phyloP scores from a whole-genome alignment of 2,329 filamentous ascomycete species.

The Botrytis byssoidea region DNA sequence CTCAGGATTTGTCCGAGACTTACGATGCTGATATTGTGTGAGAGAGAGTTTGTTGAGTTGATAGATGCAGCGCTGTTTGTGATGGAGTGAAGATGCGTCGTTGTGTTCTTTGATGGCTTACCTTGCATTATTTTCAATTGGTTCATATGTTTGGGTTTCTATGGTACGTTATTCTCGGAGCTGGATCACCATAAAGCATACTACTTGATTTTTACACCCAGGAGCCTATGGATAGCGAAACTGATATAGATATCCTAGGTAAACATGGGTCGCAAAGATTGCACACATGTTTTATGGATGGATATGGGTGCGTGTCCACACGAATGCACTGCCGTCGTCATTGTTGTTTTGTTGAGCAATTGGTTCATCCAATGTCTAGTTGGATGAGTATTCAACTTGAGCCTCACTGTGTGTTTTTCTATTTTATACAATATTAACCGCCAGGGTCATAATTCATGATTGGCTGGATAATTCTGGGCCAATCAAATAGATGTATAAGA shows the following conservation, averaged over 20 bases:
- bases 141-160: background rate
- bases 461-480: background rate
- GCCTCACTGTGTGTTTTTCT: background rate
- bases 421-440: background rate
- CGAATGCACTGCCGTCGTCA: background rate
- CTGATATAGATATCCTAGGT: background rate
- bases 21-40: background rate
- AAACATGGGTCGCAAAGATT: background rate
- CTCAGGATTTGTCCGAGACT: background rate
- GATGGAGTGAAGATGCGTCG: fast-evolving
- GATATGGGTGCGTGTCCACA: background rate
- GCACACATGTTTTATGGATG: background rate
- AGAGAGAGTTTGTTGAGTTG: background rate
- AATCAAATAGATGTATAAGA: background rate
- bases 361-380: background rate
- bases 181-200: background rate
- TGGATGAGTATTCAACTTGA: background rate
- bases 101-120: background rate
- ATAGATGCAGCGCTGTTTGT: background rate
- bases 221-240: background rate
- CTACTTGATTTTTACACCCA: background rate
- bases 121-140: background rate
- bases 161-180: background rate
- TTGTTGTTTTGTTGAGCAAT: background rate
- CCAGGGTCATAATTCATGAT: fast-evolving